Percentiles rank a stretch among this genome's conserved stretches.
These are phyloP conservation scores for Pythium rhizo-oryzae DNA, from an alignment of 352 stramenopile species.

Conservation along the genomic window DNA sequence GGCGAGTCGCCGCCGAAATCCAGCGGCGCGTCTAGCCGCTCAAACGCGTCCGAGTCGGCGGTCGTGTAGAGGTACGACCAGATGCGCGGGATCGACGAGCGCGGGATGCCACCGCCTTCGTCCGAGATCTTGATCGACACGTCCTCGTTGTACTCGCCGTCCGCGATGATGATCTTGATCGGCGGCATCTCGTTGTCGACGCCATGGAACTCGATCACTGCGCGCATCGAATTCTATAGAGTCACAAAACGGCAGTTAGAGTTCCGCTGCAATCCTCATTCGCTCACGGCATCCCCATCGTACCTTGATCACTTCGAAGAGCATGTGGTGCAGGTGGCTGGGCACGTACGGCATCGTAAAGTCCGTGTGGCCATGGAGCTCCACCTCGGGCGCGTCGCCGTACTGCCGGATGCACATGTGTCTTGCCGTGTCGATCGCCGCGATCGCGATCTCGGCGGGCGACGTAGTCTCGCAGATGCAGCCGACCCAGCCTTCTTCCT, in stretches of 20 bases:
- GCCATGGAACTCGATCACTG: constrained; percentile 97
- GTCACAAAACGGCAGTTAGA: background rate
- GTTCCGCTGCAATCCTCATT: background rate
- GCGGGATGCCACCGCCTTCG: constrained; percentile 98
- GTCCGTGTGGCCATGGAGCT: constrained; percentile 97
- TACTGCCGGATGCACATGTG: constrained; percentile 99
- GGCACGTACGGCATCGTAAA: constrained; percentile 98
- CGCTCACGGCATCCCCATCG: background rate
- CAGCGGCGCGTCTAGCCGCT: constrained; percentile 85
- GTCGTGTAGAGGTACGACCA: constrained; percentile 99
- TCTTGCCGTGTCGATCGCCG: constrained; percentile 97
- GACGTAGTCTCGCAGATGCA: constrained; percentile 97
- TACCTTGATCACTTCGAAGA: constrained; percentile 99
- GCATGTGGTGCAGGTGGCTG: constrained; percentile 97
- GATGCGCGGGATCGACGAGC: constrained; percentile 98
- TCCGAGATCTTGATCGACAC: constrained; percentile 99
- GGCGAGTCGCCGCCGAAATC: constrained; percentile 90
- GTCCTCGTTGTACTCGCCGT: constrained; percentile 99
- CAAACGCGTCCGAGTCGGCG: constrained; percentile 94
- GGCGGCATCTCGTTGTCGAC: constrained; percentile 98
- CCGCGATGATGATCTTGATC: constrained; percentile 99
- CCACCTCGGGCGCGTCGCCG: constrained; percentile 98
- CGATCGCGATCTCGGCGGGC: constrained; percentile 96
- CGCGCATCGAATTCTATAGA: constrained; percentile 96
- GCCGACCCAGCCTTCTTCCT: constrained; percentile 85